Conservation (phyloP, 2,329 filamentous ascomycete genomes). For the Pyrenophora graminea region DNA sequence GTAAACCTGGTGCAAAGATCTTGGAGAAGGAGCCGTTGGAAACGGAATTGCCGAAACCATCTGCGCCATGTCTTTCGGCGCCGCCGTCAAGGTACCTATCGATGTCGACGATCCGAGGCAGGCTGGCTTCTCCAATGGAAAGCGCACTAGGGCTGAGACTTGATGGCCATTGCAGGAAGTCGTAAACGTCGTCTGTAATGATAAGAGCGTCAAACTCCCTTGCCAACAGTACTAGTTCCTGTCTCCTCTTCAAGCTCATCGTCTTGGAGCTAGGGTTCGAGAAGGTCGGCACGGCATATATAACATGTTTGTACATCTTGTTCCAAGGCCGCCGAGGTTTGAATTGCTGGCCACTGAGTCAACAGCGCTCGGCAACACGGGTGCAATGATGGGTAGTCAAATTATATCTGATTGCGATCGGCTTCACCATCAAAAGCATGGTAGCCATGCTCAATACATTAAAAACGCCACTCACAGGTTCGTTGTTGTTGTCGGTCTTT, state of each 20-base stretch:
- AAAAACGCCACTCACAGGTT: constrained; percentile 48
- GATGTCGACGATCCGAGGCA: constrained; percentile 79
- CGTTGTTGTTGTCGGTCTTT: constrained; percentile 41
- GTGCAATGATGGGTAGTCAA: background rate
- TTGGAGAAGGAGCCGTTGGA: constrained; percentile 94
- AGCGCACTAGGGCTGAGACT: constrained; percentile 31
- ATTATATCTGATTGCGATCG: too few species aligned
- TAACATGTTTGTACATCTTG: constrained; percentile 83
- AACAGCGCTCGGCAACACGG: constrained; percentile 7
- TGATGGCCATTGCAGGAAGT: constrained; percentile 80
- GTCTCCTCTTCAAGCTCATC: constrained; percentile 71
- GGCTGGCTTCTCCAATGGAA: constrained; percentile 47
- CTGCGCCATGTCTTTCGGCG: constrained; percentile 50
- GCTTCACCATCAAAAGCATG: background rate
- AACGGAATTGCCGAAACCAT: constrained; percentile 76
- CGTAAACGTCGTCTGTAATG: constrained; percentile 90
- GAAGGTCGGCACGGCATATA: constrained; percentile 88
- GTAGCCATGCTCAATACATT: background rate
- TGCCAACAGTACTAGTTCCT: constrained; percentile 74
- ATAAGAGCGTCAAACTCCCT: constrained; percentile 80
- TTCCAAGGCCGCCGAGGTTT: constrained; percentile 65
- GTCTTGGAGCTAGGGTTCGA: constrained; percentile 86
- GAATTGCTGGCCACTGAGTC: constrained; percentile 48
- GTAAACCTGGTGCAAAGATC: constrained; percentile 76
- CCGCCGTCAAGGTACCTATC: constrained; percentile 69